Evolutionary conservation across 1,284 basidiomycete species (phyloP), one percentile per base, ranked within the genome.

Genomic region (Ganoderma leucocontextum): DNA sequence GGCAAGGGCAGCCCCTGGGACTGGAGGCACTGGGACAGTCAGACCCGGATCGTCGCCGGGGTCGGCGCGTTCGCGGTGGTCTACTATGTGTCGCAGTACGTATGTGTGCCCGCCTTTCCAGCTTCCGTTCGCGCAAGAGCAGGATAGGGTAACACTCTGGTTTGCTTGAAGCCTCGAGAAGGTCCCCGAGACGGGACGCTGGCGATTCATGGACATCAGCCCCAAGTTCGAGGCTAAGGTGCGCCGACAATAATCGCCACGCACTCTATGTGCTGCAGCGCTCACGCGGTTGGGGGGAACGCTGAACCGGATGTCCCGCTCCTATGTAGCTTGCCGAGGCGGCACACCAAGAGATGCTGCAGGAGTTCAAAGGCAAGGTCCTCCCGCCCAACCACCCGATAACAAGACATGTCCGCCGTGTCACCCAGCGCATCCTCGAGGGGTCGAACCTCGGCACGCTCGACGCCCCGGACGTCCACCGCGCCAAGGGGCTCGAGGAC

Each of bases 151-250:
- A n/a, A 39, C 35, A 36, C 35, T 2, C n/a, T 41, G n/a, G 38
- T 60, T 29, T 59, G 12, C 19, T 29, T 36, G 44, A 47, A 96
- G 95, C 75, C 82, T 95, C 22, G 95, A 96, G 76, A 85, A 87
- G 74, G 92, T 94, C 0, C 91, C 92, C 5, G 90, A 95, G 75
- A 96, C 95, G 0, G 95, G 95, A 0, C 80, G 95, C 66, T 91
- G 90, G 85, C 81, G 95, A 25, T 96, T 96, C 77, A 97, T 97
- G 86, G 91, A 92, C 75, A 85, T 92, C 8, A 86, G 86, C 47
- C 85, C 86, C 0, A 81, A 83, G 64, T 80, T 80, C 57, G 95
- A 97, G 79, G 82, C 85, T 4, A 77, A 75, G 72, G 86, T 86
- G 65, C 44, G 81, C 74, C 22, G 4, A n/a, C 68, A 17, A 9